phyloP scores from a whole-genome alignment of 78 protist species.

The Bigelowiella natans region DNA sequence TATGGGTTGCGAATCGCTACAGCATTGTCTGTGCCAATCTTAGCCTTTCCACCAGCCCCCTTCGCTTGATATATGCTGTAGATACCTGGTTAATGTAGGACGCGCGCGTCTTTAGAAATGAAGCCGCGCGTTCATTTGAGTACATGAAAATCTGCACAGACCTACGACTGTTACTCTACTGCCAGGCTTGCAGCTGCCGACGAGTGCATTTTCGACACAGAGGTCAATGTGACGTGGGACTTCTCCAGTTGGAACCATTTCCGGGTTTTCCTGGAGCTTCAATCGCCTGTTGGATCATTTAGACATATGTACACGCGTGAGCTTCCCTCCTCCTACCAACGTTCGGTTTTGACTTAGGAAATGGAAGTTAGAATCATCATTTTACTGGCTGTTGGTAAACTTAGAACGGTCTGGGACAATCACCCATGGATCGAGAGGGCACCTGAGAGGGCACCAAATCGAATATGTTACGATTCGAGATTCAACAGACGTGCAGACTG shows the following conservation, averaged over 20 bases:
- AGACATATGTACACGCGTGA: too few species aligned
- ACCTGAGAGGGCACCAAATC: too few species aligned
- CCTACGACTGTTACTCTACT: conserved; percentile 71
- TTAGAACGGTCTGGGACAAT: conserved; percentile 53
- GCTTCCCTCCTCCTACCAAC: too few species aligned
- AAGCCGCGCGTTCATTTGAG: too few species aligned
- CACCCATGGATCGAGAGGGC: conserved; percentile 72
- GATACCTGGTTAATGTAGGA: too few species aligned
- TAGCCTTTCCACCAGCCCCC: not conserved
- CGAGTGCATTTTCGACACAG: conserved; percentile 39
- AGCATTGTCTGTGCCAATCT: not conserved
- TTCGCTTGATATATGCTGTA: not conserved
- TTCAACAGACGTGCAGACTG: too few species aligned
- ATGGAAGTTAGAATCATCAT: too few species aligned
- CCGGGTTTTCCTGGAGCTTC: conserved; percentile 95
- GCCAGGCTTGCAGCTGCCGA: conserved; percentile 77
- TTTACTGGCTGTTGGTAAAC: conserved; percentile 18
- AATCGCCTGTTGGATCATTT: too few species aligned
- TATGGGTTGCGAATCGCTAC: conserved; percentile 53
- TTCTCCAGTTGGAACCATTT: conserved; percentile 94
- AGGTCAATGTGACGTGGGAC: conserved; percentile 87
- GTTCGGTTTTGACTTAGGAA: too few species aligned
- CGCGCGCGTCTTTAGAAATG: too few species aligned
- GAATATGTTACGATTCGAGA: not conserved
- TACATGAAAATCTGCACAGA: conserved; percentile 55